A percentile compares a stretch with the other conserved stretches of the same genome.
phyloP scores from a whole-genome alignment of 345 rosid genomes.

The Ceriops decandra region DNA sequence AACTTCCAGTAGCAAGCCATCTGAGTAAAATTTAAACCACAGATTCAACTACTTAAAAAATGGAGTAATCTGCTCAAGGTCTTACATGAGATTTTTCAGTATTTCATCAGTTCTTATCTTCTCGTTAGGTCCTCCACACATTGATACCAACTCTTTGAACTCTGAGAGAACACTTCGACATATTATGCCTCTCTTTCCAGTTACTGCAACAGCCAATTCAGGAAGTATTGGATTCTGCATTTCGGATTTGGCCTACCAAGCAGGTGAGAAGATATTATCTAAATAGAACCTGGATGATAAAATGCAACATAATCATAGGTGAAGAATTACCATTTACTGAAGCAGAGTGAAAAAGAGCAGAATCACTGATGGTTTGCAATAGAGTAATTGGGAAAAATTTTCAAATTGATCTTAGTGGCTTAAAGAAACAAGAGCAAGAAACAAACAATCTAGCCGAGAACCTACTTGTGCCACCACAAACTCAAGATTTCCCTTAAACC shows the following conservation, averaged over 20 bases:
- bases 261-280: background rate
- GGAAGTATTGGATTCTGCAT: constrained; percentile 48
- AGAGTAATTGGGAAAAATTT: no score
- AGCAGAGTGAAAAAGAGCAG: no score
- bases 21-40: background rate
- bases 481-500: constrained; percentile 73
- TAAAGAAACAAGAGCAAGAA: background rate
- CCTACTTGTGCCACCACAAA: constrained; percentile 78
- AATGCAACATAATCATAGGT: background rate
- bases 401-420: background rate
- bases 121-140: constrained; percentile 81
- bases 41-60: constrained; percentile 3
- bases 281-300: background rate
- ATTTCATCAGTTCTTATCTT: constrained; percentile 60
- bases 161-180: constrained; percentile 56
- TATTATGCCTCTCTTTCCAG: constrained; percentile 57
- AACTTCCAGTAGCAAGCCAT: background rate
- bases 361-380: no score
- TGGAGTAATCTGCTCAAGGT: constrained; percentile 3
- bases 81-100: constrained; percentile 60
- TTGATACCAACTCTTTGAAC: constrained; percentile 59
- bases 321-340: background rate
- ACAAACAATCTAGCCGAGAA: background rate
- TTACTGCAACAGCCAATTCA: constrained; percentile 35
- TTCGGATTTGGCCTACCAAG: constrained; percentile 62